Evolutionary conservation across 352 stramenopile species (phyloP).

Genomic region (Globisporangium paddicum): DNA sequence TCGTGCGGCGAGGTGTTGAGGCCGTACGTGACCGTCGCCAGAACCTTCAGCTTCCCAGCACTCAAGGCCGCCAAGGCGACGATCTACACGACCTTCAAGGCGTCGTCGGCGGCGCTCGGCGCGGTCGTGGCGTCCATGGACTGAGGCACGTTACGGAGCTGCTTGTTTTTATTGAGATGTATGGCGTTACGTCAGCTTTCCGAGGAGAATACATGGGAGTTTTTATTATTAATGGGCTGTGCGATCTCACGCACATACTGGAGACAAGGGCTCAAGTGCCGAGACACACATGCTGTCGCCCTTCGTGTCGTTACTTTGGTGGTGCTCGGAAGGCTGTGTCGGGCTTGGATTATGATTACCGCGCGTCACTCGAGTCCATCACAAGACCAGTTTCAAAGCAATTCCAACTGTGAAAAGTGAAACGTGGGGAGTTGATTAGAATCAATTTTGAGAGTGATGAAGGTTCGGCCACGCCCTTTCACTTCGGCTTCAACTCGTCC

Average conservation of each 20-base stretch:
- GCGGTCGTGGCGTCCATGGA: slow-evolving; percentile 69
- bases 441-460: too few relatives aligned
- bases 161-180: not conserved
- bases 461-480: too few relatives aligned
- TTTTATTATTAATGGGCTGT: not conserved
- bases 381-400: not conserved
- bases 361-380: not conserved
- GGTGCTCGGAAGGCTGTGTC: too few relatives aligned
- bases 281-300: too few relatives aligned
- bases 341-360: not conserved
- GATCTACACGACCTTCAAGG: slow-evolving; percentile 63
- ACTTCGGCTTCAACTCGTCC: too few relatives aligned
- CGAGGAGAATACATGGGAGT: not conserved
- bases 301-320: too few relatives aligned
- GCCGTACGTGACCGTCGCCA: slow-evolving; percentile 67
- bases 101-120: slow-evolving; percentile 60
- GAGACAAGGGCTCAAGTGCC: too few relatives aligned
- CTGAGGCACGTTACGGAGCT: slow-evolving; percentile 6
- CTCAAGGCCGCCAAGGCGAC: slow-evolving; percentile 62
- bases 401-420: not conserved
- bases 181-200: not conserved
- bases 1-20: slow-evolving; percentile 42
- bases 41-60: slow-evolving; percentile 64
- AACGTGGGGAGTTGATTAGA: too few relatives aligned
- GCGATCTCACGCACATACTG: not conserved